Evolutionary conservation across 768 basidiomycete species (phyloP).

Genomic region (Mrakia blollopis): DNA sequence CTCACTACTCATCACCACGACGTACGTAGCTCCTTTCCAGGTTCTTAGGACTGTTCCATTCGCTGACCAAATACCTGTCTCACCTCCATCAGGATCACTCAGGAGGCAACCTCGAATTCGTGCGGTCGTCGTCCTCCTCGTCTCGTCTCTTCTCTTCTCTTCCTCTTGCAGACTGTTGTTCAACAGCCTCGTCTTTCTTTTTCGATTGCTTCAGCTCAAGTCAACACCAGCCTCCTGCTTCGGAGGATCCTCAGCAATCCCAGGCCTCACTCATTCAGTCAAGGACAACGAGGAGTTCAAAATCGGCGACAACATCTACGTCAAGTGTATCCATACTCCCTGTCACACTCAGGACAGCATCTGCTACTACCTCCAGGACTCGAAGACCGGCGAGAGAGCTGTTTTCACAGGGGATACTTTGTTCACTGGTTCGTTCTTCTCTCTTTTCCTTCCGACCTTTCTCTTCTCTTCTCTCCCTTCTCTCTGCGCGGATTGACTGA

Average conservation of each 20-base stretch:
- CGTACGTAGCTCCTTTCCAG: background rate
- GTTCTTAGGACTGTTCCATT: background rate
- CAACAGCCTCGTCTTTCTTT: too few relatives aligned
- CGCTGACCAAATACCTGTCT: background rate
- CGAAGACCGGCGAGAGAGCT: constrained; percentile 9
- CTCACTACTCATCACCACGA: constrained; percentile 33
- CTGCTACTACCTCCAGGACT: constrained; percentile 27
- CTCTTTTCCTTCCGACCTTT: too few relatives aligned
- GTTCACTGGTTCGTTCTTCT: constrained; percentile 8
- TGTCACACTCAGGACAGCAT: constrained; percentile 32
- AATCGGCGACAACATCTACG: constrained; percentile 23
- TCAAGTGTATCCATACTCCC: constrained; percentile 25
- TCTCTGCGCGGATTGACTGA: too few relatives aligned
- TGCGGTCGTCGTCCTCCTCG: background rate
- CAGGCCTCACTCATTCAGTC: constrained; percentile 25
- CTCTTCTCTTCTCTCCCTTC: too few relatives aligned
- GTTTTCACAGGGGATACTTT: constrained; percentile 33
- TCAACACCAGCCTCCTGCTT: constrained; percentile 2
- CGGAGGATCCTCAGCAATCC: constrained; percentile 22
- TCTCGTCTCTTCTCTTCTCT: background rate
- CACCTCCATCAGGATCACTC: constrained; percentile 22
- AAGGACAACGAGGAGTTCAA: constrained; percentile 20
- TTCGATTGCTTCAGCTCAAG: background rate
- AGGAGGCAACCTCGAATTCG: constrained; percentile 29
- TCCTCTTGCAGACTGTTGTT: background rate